Evolutionary conservation across 306 rosid genomes (phyloP).

Genomic region (Sophora flavescens): DNA sequence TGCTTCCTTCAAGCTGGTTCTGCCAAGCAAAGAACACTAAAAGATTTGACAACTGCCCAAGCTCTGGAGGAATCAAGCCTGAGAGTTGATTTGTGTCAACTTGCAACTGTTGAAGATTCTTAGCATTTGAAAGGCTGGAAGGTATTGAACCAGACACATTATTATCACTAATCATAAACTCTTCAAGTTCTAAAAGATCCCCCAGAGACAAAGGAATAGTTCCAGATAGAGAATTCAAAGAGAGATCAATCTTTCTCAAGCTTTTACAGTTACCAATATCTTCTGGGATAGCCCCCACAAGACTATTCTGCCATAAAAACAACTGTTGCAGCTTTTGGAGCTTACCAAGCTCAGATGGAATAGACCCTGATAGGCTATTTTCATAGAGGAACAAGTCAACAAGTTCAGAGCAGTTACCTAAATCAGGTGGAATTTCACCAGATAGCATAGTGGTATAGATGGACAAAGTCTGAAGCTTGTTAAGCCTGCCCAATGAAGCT

Average conservation of each 20-base stretch:
- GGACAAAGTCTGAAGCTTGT: conserved; percentile 76
- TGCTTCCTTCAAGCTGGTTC: conserved; percentile 93
- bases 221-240: conserved; percentile 86
- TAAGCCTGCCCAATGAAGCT: conserved; percentile 74
- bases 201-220: conserved; percentile 79
- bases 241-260: conserved; percentile 84
- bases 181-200: conserved; percentile 64
- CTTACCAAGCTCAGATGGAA: conserved; percentile 83
- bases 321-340: conserved; percentile 78
- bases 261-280: conserved; percentile 85
- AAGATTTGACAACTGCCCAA: conserved; percentile 72
- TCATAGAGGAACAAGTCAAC: conserved; percentile 82
- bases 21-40: conserved; percentile 87
- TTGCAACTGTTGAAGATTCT: conserved; percentile 75
- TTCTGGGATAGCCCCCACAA: conserved; percentile 77
- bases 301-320: conserved; percentile 85
- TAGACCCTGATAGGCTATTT: conserved; percentile 81
- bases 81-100: conserved; percentile 92
- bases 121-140: conserved; percentile 69
- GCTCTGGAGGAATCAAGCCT: conserved; percentile 84
- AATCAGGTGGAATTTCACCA: conserved; percentile 86
- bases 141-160: conserved; percentile 94
- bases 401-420: conserved; percentile 93
- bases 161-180: conserved; percentile 90
- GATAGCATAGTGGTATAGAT: conserved; percentile 92